Evolutionary conservation across 331 rosid species (phyloP).

Genomic region (Telfairia occidentalis): DNA sequence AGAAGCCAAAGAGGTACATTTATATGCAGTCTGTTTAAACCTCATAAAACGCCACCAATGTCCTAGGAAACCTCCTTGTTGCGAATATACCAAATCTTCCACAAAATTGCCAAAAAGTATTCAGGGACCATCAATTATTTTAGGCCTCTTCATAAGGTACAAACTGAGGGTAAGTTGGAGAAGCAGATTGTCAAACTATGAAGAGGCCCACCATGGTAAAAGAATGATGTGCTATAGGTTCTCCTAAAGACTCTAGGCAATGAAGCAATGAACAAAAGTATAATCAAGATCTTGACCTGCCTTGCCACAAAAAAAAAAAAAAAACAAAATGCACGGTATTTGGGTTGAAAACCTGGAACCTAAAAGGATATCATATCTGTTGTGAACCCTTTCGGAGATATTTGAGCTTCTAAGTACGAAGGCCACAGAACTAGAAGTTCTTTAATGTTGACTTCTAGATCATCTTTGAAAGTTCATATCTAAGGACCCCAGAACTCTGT

Average conservation of each 20-base stretch:
- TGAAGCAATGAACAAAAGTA: neutral
- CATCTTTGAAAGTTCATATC: neutral
- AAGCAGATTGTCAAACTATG: neutral
- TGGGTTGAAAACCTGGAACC: neutral
- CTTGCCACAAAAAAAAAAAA: neutral
- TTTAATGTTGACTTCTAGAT: neutral
- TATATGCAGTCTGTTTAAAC: neutral
- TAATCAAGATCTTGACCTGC: neutral
- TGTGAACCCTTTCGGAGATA: neutral
- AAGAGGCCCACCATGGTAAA: neutral
- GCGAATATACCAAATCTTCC: neutral
- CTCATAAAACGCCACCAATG: neutral
- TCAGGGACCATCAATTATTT: neutral
- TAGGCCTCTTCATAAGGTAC: neutral
- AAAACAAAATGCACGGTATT: neutral
- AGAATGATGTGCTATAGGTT: neutral
- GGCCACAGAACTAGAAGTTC: neutral
- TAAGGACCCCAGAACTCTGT: neutral
- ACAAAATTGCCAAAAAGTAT: neutral
- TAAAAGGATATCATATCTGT: neutral
- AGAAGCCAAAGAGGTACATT: neutral
- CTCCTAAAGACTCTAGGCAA: neutral
- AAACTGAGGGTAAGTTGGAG: neutral
- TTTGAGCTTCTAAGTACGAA: neutral
- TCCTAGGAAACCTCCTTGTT: neutral